phyloP scores from a whole-genome alignment of 805 yeast species.

The Yamadazyma tumulicola region DNA sequence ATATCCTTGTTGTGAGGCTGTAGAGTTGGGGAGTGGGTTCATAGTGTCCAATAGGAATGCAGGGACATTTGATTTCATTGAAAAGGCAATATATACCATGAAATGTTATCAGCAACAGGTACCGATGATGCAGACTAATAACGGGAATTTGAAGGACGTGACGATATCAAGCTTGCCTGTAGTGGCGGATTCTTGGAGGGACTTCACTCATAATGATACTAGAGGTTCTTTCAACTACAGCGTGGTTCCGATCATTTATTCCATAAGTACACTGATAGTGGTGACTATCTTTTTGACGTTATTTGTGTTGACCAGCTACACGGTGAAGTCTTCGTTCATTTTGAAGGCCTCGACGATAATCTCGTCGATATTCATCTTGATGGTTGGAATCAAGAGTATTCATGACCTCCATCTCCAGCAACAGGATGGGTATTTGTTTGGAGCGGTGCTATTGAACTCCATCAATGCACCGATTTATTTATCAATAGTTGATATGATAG shows the following conservation, averaged over 20 bases:
- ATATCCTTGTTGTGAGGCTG: slow-evolving; percentile 30
- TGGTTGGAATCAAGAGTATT: slow-evolving; percentile 48
- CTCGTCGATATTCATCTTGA: slow-evolving; percentile 53
- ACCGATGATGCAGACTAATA: slow-evolving; percentile 39
- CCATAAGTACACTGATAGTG: slow-evolving; percentile 62
- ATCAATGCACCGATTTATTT: slow-evolving; percentile 45
- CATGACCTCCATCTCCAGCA: slow-evolving; percentile 47
- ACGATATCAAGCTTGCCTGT: slow-evolving; percentile 38
- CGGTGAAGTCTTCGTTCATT: slow-evolving; percentile 55
- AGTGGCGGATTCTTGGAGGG: slow-evolving; percentile 47
- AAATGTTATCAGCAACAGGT: slow-evolving; percentile 26
- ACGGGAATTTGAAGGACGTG: slow-evolving; percentile 26
- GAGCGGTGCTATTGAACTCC: slow-evolving; percentile 41
- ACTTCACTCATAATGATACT: slow-evolving; percentile 28
- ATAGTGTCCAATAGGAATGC: slow-evolving; percentile 24
- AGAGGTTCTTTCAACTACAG: slow-evolving; percentile 51
- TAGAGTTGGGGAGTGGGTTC: slow-evolving; percentile 31
- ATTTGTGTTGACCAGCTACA: slow-evolving; percentile 61
- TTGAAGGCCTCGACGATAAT: slow-evolving; percentile 48
- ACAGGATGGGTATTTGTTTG: slow-evolving; percentile 37
- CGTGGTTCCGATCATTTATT: slow-evolving; percentile 58
- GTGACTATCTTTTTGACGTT: slow-evolving; percentile 61
- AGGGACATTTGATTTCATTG: slow-evolving; percentile 20
- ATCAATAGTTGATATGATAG: slow-evolving; percentile 55
- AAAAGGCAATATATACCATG: slow-evolving; percentile 25